phyloP scores from a whole-genome alignment of 306 rosid species.

The Rosa chinensis region DNA sequence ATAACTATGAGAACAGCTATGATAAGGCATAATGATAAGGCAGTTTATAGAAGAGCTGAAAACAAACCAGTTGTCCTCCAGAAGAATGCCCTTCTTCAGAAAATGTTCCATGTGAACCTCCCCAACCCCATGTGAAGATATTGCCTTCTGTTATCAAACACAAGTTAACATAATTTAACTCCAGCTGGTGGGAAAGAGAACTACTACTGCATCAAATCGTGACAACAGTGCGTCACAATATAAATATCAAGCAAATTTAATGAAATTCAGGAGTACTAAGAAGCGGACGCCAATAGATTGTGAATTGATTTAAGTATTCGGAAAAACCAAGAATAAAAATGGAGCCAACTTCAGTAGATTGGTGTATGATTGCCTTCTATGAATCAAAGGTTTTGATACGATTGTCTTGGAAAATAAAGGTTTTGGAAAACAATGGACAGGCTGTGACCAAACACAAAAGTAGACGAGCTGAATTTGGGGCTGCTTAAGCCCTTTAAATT shows the following conservation, averaged over 20 bases:
- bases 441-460: not conserved
- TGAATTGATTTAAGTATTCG: not conserved
- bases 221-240: not conserved
- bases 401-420: not conserved
- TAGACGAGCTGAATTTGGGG: not conserved
- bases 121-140: slow-evolving; percentile 98
- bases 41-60: slow-evolving; percentile 25
- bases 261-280: not conserved
- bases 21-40: too few relatives aligned
- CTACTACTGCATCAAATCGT: not conserved
- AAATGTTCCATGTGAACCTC: slow-evolving; percentile 93
- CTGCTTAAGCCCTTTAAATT: not conserved
- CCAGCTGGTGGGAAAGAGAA: not conserved
- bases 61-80: slow-evolving; percentile 87
- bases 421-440: not conserved
- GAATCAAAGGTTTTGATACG: not conserved
- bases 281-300: not conserved
- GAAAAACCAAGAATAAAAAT: not conserved
- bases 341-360: not conserved
- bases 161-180: slow-evolving; percentile 1
- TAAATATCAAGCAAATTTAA: not conserved
- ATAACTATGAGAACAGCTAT: too few relatives aligned
- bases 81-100: slow-evolving; percentile 82
- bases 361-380: not conserved
- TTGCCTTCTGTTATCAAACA: slow-evolving; percentile 55